Conservation (phyloP, 1,284 basidiomycete species). For the Pseudozyma tsukubaensis region DNA sequence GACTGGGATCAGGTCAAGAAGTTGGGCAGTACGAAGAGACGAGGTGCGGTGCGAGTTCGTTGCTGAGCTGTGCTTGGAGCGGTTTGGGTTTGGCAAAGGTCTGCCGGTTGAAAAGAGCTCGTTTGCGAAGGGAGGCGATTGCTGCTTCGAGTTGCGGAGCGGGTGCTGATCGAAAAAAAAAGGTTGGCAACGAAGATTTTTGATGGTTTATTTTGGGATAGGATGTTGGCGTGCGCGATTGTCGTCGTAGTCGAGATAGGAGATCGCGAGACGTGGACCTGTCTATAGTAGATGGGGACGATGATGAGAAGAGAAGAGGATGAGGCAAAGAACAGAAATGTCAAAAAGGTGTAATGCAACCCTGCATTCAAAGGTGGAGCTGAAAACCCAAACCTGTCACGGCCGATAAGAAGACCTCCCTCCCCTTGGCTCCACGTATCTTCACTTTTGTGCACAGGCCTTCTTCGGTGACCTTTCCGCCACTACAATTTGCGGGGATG, state of each 20-base stretch:
- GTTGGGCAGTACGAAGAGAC: not conserved
- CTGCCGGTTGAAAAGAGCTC: not conserved
- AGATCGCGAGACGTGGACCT: not conserved
- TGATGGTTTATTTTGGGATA: too few relatives aligned
- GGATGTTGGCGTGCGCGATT: too few relatives aligned
- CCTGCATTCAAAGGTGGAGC: conserved; percentile 11
- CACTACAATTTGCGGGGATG: too few relatives aligned
- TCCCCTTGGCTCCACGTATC: conserved; percentile 23
- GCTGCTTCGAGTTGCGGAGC: too few relatives aligned
- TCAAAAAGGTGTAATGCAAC: not conserved
- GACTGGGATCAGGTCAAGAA: too few relatives aligned
- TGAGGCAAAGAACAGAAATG: not conserved
- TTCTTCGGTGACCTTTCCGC: conserved; percentile 14
- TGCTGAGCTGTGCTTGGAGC: not conserved
- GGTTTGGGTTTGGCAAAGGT: too few relatives aligned
- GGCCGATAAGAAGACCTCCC: conserved; percentile 34
- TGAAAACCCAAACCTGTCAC: conserved; percentile 1
- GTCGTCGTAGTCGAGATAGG: not conserved
- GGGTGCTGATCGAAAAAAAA: too few relatives aligned
- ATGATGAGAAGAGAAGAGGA: not conserved
- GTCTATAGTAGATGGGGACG: not conserved
- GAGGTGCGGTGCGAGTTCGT: not conserved
- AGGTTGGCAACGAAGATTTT: too few relatives aligned
- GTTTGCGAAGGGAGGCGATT: too few relatives aligned
- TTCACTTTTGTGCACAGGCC: not conserved